Percentiles rank a stretch among this genome's conserved stretches.
These are phyloP conservation scores for Arxiozyma slooffiae DNA, from an alignment of 1,139 yeast genomes.

Conservation along the genomic window DNA sequence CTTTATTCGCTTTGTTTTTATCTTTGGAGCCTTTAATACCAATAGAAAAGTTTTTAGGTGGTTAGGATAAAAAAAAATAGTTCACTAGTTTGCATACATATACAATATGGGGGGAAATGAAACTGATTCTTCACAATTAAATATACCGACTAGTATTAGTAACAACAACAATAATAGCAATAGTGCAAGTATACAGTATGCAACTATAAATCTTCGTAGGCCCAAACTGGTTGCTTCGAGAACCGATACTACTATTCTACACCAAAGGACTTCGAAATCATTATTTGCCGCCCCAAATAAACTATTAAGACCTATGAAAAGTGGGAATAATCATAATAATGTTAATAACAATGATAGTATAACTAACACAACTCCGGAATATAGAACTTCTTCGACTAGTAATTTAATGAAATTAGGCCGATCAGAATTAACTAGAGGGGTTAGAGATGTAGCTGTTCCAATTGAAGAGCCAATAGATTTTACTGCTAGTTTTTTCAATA, in stretches of 20 bases:
- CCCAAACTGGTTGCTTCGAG: not conserved
- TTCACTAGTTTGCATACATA: not conserved
- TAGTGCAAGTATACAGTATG: not conserved
- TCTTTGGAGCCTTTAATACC: not conserved
- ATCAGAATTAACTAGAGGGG: conserved; percentile 12
- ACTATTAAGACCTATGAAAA: not conserved
- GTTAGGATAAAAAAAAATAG: not conserved
- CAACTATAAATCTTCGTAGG: not conserved
- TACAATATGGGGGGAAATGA: not conserved
- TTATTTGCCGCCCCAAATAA: conserved; percentile 1
- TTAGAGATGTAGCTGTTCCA: conserved; percentile 3
- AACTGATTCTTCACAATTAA: not conserved
- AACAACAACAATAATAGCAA: not conserved
- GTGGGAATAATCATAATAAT: not conserved
- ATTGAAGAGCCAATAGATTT: conserved; percentile 1
- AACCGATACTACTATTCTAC: not conserved
- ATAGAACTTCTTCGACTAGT: conserved; percentile 10
- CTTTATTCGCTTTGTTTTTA: not conserved
- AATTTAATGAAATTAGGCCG: conserved; percentile 10
- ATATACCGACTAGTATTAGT: not conserved
- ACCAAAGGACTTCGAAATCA: not conserved
- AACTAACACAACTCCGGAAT: not conserved
- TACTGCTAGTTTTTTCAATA: conserved; percentile 1
- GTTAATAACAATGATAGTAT: not conserved
- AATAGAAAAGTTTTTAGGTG: not conserved